These are phyloP conservation scores for Suillus occidentalis DNA, from an alignment of 768 basidiomycete species.

Conservation along the genomic window DNA sequence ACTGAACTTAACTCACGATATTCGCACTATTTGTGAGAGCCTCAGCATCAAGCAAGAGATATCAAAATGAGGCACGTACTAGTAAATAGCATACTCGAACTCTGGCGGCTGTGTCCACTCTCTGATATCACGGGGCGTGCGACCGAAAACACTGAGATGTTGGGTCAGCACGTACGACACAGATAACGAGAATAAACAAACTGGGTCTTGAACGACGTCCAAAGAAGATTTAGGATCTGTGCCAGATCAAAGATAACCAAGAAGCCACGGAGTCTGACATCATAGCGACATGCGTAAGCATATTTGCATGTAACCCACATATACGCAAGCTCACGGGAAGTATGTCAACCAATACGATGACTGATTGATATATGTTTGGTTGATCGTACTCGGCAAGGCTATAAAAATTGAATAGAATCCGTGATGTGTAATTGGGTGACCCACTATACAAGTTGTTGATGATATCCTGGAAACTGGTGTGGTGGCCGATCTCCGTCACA, in stretches of 20 bases:
- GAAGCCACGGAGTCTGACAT: constrained; percentile 83
- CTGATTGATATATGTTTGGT: constrained; percentile 88
- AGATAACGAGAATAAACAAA: constrained; percentile 34
- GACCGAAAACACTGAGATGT: constrained; percentile 64
- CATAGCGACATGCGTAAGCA: constrained; percentile 7
- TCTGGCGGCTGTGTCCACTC: constrained; percentile 89
- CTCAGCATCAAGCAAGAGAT: constrained; percentile 5
- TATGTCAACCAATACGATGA: constrained; percentile 91
- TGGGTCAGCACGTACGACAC: constrained; percentile 7
- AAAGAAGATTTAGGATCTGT: constrained; percentile 88
- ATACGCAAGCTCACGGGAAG: constrained; percentile 69
- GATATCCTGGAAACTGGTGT: constrained; percentile 46
- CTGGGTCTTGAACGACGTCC: constrained; percentile 83
- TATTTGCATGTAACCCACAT: constrained; percentile 3
- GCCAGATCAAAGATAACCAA: constrained; percentile 93
- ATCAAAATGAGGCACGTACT: constrained; percentile 45
- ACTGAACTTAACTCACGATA: constrained; percentile 41
- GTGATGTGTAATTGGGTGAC: neutral
- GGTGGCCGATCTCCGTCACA: constrained; percentile 47
- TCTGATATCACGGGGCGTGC: constrained; percentile 86
- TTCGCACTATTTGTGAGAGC: constrained; percentile 44
- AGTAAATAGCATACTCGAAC: constrained; percentile 87
- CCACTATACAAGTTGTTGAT: constrained; percentile 46
- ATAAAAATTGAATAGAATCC: constrained; percentile 6
- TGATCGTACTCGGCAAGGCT: constrained; percentile 74